These are phyloP conservation scores for Adenanthera pavonina DNA, from an alignment of 306 rosid species.

Conservation along the genomic window DNA sequence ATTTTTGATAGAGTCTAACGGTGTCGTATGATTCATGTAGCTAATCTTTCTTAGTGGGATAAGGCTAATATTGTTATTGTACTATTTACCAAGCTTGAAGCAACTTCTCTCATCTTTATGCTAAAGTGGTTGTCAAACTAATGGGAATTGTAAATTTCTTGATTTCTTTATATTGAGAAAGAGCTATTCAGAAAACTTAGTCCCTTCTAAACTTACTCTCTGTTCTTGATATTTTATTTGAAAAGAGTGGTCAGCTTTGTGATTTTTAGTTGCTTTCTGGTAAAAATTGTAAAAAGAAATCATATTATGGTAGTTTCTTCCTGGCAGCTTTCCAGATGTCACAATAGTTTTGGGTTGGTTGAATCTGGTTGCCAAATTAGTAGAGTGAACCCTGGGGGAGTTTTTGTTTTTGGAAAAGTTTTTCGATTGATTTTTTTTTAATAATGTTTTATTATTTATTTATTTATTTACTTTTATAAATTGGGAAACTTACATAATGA, in stretches of 20 bases:
- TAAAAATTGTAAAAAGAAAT: not conserved
- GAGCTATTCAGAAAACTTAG: not conserved
- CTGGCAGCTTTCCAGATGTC: conserved; percentile 19
- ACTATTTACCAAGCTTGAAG: not conserved
- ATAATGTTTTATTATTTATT: too few relatives aligned
- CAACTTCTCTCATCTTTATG: not conserved
- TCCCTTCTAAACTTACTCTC: not conserved
- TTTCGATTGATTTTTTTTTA: not conserved
- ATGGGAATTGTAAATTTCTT: not conserved
- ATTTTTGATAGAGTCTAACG: too few relatives aligned
- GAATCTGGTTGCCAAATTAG: conserved; percentile 17
- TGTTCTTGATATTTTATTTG: not conserved
- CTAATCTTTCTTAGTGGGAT: too few relatives aligned
- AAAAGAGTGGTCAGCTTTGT: not conserved
- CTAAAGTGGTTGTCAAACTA: not conserved
- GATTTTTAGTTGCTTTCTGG: not conserved
- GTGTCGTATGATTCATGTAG: too few relatives aligned
- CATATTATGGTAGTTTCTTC: conserved; percentile 8
- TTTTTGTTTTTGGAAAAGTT: not conserved
- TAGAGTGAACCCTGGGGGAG: not conserved
- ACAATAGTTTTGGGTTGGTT: not conserved
- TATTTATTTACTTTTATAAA: too few relatives aligned
- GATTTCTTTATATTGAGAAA: not conserved
- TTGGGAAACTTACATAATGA: conserved; percentile 17
- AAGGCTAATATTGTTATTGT: not conserved